Evolutionary conservation across 495 filamentous ascomycete genomes (phyloP).

Genomic region (Lepidopterella palustris): DNA sequence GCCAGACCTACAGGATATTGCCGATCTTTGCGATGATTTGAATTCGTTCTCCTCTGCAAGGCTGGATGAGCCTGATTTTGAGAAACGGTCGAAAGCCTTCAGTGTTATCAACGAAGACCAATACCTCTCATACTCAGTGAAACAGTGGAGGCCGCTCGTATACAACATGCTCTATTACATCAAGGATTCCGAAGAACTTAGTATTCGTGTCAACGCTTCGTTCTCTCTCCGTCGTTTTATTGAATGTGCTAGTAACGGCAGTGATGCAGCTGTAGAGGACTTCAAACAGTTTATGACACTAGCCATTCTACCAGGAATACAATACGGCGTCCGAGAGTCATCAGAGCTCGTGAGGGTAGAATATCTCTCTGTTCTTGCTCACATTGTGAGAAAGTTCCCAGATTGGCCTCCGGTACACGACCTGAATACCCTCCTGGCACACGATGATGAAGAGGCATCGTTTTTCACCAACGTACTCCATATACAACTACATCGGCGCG

Average conservation of each 20-base stretch:
- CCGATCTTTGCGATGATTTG: constrained; percentile 66
- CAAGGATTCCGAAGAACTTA: constrained; percentile 78
- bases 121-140: constrained; percentile 50
- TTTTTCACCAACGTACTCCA: constrained; percentile 92
- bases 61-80: constrained; percentile 81
- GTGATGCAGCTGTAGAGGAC: constrained; percentile 34
- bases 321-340: constrained; percentile 61
- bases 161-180: constrained; percentile 88
- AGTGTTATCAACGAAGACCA: constrained; percentile 56
- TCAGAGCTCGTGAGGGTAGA: constrained; percentile 83
- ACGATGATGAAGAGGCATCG: constrained; percentile 77
- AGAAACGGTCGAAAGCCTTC: constrained; percentile 71
- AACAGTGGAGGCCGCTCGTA: constrained; percentile 84
- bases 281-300: constrained; percentile 51
- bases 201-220: constrained; percentile 77
- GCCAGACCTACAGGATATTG: constrained; percentile 53
- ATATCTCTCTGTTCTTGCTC: constrained; percentile 68
- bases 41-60: constrained; percentile 65
- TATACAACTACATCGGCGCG: constrained; percentile 81
- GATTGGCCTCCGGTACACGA: constrained; percentile 64
- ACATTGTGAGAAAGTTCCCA: constrained; percentile 65
- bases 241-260: constrained; percentile 45
- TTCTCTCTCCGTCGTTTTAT: constrained; percentile 77
- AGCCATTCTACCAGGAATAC: constrained; percentile 67
- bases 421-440: constrained; percentile 64